These are phyloP conservation scores for Lasiodiplodia citricola DNA, from an alignment of 2,329 filamentous ascomycete species.

Conservation along the genomic window DNA sequence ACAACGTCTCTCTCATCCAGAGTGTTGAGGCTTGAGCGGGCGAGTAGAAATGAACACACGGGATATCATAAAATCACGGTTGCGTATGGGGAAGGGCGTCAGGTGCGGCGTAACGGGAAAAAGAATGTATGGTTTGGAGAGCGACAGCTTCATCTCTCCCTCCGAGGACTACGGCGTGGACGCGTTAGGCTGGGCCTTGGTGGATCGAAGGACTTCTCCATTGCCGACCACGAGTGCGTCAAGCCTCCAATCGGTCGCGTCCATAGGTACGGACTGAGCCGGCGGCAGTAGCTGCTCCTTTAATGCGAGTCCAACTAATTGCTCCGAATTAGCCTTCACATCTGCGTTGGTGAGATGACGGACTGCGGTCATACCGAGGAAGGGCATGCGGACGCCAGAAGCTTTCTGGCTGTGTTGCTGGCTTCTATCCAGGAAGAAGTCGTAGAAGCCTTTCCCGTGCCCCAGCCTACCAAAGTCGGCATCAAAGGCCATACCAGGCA, in stretches of 20 bases:
- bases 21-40: conserved; percentile 18
- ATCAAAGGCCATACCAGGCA: conserved; percentile 95
- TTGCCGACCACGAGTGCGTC: conserved; percentile 78
- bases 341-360: background rate
- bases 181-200: background rate
- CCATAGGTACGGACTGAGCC: conserved; percentile 72
- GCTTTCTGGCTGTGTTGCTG: conserved; percentile 47
- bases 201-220: conserved; percentile 56
- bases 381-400: conserved; percentile 54
- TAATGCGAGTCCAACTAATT: conserved; percentile 77
- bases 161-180: conserved; percentile 7
- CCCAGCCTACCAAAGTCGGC: conserved; percentile 75
- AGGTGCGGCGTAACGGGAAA: conserved; percentile 21
- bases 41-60: background rate
- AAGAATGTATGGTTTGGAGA: conserved; percentile 8
- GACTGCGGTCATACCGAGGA: conserved; percentile 57
- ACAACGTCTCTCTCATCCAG: conserved; percentile 84
- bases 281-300: conserved; percentile 79
- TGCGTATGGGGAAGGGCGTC: conserved; percentile 7
- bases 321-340: conserved; percentile 14
- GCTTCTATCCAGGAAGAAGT: conserved; percentile 86
- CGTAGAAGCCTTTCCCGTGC: conserved; percentile 97
- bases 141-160: conserved; percentile 11
- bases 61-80: conserved; percentile 15
- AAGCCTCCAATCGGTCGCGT: conserved; percentile 76